Base-by-base conservation (phyloP, 306 rosid species). In the Prunus mira region DNA sequence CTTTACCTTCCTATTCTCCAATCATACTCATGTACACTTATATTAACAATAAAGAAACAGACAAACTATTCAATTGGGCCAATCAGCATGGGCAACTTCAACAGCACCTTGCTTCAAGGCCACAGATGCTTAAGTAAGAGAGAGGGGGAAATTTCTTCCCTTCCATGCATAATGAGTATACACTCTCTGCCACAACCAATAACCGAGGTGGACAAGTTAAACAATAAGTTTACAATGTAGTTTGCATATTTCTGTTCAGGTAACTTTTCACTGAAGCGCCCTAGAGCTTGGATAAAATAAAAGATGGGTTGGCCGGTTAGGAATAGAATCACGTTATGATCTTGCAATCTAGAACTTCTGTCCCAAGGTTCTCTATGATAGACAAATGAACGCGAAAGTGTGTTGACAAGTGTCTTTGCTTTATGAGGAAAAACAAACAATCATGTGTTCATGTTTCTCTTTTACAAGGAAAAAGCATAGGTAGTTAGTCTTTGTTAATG, bases 41-140 rank as follows among this genome's bases (percentile, higher is more conserved):
- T 1, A 9, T 11, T 4, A 4, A 67, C 10, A 25, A 34, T 19
- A 2, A 32, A 28, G 67, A 34, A 28, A 68, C 0, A 3, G 15
- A 60, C 58, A 27, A 73, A 38, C 20, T 18, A 57, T 17, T 25
- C 57, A 43, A 52, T 64, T 24, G 51, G 34, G 43, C 58, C 55
- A 1, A 67, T 49, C 50, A 74, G 45, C 65, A 34, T 46, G 24
- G 57, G 75, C 30, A 67, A 61, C 32, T 74, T 74, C 54, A 18
- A 62, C 25, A 50, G 60, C 67, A 32, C 34, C 57, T 27, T 9
- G 67, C 45, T 61, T 61, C 30, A 34, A 77, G 34, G 65, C 25
- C 49, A 38, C 2, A 25, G n/a, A 22, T 57, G 17, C 10, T 20
- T 49, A 45, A 14, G 51, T 56, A 73, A 55, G 34, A 17, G 8